These are phyloP conservation scores for Spizellomyces punctatus DNA, from an alignment of 192 early-diverging fungal species.

Conservation along the genomic window DNA sequence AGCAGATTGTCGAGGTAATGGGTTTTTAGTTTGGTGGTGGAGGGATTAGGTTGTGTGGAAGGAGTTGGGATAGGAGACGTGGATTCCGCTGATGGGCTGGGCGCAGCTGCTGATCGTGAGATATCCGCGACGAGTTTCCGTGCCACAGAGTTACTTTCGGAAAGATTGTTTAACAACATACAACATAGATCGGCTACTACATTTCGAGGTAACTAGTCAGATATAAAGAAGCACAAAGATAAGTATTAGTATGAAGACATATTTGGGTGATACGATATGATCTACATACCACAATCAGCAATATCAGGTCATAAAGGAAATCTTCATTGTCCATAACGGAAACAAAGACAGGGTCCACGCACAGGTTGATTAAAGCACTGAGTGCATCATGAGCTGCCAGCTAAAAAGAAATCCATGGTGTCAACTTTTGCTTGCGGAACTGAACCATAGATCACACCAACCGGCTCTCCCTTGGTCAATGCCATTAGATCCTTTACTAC, in stretches of 20 bases:
- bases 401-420: slow-evolving; percentile 31
- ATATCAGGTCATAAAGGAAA: slow-evolving; percentile 70
- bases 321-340: slow-evolving; percentile 68
- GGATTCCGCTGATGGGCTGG: neutral
- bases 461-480: slow-evolving; percentile 68
- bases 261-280: too few species aligned
- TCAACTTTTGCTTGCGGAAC: too few species aligned
- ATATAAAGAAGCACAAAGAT: neutral
- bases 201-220: slow-evolving; percentile 59
- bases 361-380: slow-evolving; percentile 82
- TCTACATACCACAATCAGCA: slow-evolving; percentile 64
- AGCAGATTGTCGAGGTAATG: slow-evolving; percentile 79
- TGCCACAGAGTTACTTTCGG: slow-evolving; percentile 68
- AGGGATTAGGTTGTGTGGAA: neutral
- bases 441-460: slow-evolving; percentile 32
- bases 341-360: slow-evolving; percentile 64
- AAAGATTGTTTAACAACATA: slow-evolving; percentile 91
- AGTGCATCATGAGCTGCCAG: slow-evolving; percentile 82
- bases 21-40: slow-evolving; percentile 41
- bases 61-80: slow-evolving; percentile 14
- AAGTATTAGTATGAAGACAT: neutral
- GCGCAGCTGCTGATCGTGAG: slow-evolving; percentile 10
- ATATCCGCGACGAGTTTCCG: slow-evolving; percentile 56
- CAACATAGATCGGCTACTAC: slow-evolving; percentile 80
- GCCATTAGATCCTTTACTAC: slow-evolving; percentile 69